Evolutionary conservation across 495 filamentous ascomycete genomes (phyloP).

Genomic region (Talaromyces adpressus): DNA sequence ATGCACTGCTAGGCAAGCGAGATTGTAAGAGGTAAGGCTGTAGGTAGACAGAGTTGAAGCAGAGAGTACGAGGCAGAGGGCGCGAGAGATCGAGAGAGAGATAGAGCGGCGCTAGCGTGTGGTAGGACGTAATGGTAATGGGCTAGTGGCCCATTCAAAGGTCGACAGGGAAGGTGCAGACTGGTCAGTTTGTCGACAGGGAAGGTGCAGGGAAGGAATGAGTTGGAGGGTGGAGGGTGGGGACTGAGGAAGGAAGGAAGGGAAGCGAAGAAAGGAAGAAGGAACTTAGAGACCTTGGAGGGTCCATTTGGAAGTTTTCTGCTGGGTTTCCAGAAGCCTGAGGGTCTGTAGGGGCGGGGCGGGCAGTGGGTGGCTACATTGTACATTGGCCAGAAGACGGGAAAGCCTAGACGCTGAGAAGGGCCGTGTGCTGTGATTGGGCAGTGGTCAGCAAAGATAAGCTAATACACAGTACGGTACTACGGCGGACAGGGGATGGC

Average conservation of each 20-base stretch:
- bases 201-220: not conserved
- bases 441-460: conserved; percentile 1
- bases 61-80: not conserved
- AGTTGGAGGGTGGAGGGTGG: not conserved
- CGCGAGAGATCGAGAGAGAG: not conserved
- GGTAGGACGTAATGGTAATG: not conserved
- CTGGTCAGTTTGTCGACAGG: not conserved
- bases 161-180: not conserved
- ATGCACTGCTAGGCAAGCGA: not conserved
- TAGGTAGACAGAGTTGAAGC: not conserved
- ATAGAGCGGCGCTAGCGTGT: not conserved
- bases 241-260: not conserved
- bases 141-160: not conserved
- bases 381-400: no score
- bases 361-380: not conserved
- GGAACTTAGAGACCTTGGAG: no score
- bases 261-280: not conserved
- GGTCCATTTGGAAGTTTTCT: not conserved
- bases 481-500: no score
- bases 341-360: not conserved
- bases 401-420: not conserved
- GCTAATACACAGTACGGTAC: not conserved
- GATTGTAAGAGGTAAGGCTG: not conserved
- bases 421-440: not conserved
- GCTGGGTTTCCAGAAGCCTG: conserved; percentile 1